A percentile compares a stretch with the other conserved stretches of the same genome.
phyloP scores from a whole-genome alignment of 2,329 filamentous ascomycete genomes.

The Gliomastix tumulicola region DNA sequence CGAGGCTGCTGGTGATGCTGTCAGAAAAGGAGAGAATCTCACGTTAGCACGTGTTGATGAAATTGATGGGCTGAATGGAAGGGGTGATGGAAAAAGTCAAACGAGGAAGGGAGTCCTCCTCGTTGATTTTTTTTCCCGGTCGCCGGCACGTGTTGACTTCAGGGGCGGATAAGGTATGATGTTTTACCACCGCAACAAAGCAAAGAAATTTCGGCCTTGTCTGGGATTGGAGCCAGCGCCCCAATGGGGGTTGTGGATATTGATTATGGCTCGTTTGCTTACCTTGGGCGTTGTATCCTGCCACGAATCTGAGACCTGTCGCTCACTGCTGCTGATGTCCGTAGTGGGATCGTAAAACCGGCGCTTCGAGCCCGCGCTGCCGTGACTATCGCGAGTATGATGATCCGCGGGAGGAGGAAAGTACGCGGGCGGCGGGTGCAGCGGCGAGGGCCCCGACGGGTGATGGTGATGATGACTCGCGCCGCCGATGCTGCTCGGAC shows the following conservation, averaged over 20 bases:
- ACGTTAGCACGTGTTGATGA: constrained; percentile 13
- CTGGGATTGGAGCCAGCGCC: no score
- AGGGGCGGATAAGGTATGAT: no score
- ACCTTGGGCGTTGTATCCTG: constrained; percentile 40
- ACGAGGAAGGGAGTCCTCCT: no score
- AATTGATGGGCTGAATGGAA: constrained; percentile 4
- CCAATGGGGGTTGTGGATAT: no score
- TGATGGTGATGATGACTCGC: constrained; percentile 11
- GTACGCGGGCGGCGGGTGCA: constrained; percentile 35
- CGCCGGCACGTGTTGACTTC: no score
- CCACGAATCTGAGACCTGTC: constrained; percentile 40
- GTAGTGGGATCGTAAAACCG: constrained; percentile 46
- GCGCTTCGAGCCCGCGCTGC: neutral
- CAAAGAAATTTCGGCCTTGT: no score
- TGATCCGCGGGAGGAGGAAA: constrained; percentile 21
- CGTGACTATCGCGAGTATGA: constrained; percentile 24
- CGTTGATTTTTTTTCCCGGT: no score
- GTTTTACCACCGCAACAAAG: no score
- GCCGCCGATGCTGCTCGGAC: constrained; percentile 6
- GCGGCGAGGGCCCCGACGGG: constrained; percentile 31
- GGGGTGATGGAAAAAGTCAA: constrained; percentile 5
- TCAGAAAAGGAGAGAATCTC: constrained; percentile 17
- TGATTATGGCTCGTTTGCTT: constrained; percentile 16
- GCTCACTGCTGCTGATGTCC: constrained; percentile 38
- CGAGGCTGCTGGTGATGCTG: constrained; percentile 33